A percentile compares a stretch with the other conserved stretches of the same genome.
Evolutionary conservation across 805 yeast genomes (phyloP).

Genomic region (Teunomyces stri): DNA sequence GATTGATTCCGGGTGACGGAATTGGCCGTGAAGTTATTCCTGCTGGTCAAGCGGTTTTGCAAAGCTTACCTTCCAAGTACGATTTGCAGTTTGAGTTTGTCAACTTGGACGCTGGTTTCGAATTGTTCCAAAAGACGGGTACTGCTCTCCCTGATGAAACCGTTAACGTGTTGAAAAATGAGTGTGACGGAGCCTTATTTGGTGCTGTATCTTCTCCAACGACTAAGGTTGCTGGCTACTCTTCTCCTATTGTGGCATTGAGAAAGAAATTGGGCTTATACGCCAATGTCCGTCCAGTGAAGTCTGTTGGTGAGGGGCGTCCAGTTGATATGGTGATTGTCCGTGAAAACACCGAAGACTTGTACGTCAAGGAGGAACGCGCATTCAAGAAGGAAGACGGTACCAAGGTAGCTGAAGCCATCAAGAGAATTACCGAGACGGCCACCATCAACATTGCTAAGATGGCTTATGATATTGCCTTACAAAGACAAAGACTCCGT

Average conservation of each 20-base stretch:
- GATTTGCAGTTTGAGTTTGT: slow-evolving; percentile 83
- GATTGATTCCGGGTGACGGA: slow-evolving; percentile 97
- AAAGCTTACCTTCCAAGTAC: slow-evolving; percentile 72
- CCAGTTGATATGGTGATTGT: slow-evolving; percentile 97
- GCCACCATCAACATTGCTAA: slow-evolving; percentile 86
- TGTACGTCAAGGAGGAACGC: slow-evolving; percentile 91
- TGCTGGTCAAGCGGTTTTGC: slow-evolving; percentile 86
- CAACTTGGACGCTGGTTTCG: slow-evolving; percentile 90
- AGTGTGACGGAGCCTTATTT: slow-evolving; percentile 95
- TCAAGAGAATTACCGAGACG: slow-evolving; percentile 87
- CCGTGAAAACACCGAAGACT: slow-evolving; percentile 97
- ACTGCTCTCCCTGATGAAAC: slow-evolving; percentile 94
- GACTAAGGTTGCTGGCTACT: slow-evolving; percentile 90
- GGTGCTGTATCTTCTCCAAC: slow-evolving; percentile 98
- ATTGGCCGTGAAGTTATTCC: slow-evolving; percentile 98
- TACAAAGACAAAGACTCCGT: slow-evolving; percentile 82
- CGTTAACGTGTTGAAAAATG: slow-evolving; percentile 66
- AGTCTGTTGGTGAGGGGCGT: slow-evolving; percentile 83
- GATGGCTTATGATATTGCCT: slow-evolving; percentile 89
- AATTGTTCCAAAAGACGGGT: slow-evolving; percentile 91
- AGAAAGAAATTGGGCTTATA: slow-evolving; percentile 92
- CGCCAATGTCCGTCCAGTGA: slow-evolving; percentile 98
- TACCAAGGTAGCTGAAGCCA: slow-evolving; percentile 92
- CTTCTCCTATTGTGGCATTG: slow-evolving; percentile 98
- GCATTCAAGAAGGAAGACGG: slow-evolving; percentile 75